These are phyloP conservation scores for Penicillium decumbens DNA, from an alignment of 2,329 filamentous ascomycete species.

Conservation along the genomic window DNA sequence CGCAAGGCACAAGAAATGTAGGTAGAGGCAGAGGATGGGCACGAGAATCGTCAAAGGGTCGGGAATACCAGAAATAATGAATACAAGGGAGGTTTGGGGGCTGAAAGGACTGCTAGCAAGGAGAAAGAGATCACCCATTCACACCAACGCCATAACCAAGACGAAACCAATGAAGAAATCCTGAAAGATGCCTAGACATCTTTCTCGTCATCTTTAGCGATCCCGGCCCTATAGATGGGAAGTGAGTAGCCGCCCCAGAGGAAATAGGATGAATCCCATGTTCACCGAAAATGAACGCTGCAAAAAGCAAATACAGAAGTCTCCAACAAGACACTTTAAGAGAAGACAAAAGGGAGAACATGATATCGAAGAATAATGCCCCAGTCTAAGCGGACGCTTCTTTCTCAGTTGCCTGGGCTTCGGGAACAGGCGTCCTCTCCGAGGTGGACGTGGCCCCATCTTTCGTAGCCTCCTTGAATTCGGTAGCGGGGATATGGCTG, in stretches of 20 bases:
- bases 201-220: background rate
- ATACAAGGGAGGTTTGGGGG: background rate
- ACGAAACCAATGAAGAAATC: background rate
- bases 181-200: background rate
- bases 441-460: background rate
- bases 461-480: slow-evolving; percentile 1
- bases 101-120: background rate
- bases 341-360: background rate
- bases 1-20: background rate
- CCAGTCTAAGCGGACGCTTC: slow-evolving; percentile 4
- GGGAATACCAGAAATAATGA: background rate
- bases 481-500: slow-evolving; percentile 5
- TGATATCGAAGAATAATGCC: background rate
- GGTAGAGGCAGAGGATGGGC: background rate
- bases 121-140: background rate
- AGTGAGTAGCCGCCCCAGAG: background rate
- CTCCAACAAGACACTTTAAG: background rate
- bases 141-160: background rate
- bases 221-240: background rate
- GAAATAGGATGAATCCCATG: background rate
- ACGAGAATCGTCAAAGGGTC: background rate
- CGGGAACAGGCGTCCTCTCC: background rate
- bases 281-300: background rate
- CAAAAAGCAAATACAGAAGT: slow-evolving; percentile 3
- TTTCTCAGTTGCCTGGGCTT: background rate